Evolutionary conservation across 106 monocot species (phyloP), one percentile per base, ranked within the genome.

Genomic region (Dioscorea dumetorum): DNA sequence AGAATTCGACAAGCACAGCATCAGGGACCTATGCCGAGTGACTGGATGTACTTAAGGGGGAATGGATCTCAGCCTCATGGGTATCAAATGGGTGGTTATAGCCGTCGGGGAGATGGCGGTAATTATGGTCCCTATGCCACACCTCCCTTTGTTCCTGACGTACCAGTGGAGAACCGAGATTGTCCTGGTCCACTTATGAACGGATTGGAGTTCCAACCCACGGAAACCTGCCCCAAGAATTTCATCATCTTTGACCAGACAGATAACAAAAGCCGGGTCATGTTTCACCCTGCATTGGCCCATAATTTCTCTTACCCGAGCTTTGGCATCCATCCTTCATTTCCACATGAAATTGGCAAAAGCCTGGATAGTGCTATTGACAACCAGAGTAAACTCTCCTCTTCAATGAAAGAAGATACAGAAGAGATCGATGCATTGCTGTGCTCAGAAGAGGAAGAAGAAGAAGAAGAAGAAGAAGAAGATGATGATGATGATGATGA

Each of bases 371-470:
- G 8, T 49, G 31, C 49, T 8, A 80, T 31, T 50, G 73, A 81
- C 48, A 66, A 80, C 57, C 24, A 68, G 5, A 32, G 64, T 52
- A 59, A 74, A 18, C 48, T 49, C 18, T 83, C 79, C 16, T 72
- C 83, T 8, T 74, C 82, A 21, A 53, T 84, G 22, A 85, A 85
- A 64, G 91, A 91, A 66, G 82, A 91, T 54, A 71, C 91, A 20
- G 80, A 80, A 51, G 91, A 91, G 12, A 91, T 91, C 12, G 74
- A 91, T 68, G 82, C 85, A 24, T 53, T 91, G 72, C 68, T 91
- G n/a, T 83, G 84, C 49, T 73, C 80, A 13, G 86, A 81, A 17
- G 77, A 79, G 2, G 90, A 81, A 22, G 70, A 76, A 32, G 80
- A 77, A 33, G 74, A 82, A n/a, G 66, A 34, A 2, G 33, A 49